Evolutionary conservation across 1,284 basidiomycete species (phyloP), one percentile per base, ranked within the genome.

Genomic region (Exobasidium rhododendri): DNA sequence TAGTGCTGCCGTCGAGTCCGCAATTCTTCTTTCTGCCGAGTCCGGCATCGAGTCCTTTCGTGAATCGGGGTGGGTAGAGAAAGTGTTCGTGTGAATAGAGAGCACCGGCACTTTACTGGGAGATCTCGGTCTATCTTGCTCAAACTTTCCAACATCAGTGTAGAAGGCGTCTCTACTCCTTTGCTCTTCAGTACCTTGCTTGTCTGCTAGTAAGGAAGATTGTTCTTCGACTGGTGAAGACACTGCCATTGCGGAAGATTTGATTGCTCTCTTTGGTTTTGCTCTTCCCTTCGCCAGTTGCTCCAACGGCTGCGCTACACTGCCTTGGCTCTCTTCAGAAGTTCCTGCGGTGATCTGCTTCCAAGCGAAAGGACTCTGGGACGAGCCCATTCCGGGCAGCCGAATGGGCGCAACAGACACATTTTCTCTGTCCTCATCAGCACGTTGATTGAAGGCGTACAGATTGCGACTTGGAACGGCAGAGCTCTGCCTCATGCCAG

Each of bases 321-420:
- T 26, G 13, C 2, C 26, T 20, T 29, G 29, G 24, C 17, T 22
- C 4, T 55, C 52, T 17, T 55, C 52, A 10, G 22, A 31, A n/a
- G n/a, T n/a, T 14, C 14, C 47, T 14, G 29, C 22, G 2, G 4
- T 40, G 13, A 26, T 20, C 52, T 55, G 20, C 4, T 31, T 20
- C 24, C 29, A 26, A 22, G 52, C 29, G 20, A 55, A 55, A 3
- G 52, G 52, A 11, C 32, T 40, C 14, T 13, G n/a, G 24, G 40
- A 26, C 14, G 52, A 35, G 14, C 58, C 58, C 28, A 60, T 29
- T 4, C 58, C 58, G 20, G 58, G 58, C 17, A 60, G 30, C 13
- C 58, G 56, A 32, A 60, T 52, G 4, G 58, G 58, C 22, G 49
- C 20, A 3, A 20, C 35, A 43, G 26, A 31, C 5, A 45, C 58